phyloP scores from a whole-genome alignment of 371 early-diverging fungal genomes.

The Actinomortierella ambigua region DNA sequence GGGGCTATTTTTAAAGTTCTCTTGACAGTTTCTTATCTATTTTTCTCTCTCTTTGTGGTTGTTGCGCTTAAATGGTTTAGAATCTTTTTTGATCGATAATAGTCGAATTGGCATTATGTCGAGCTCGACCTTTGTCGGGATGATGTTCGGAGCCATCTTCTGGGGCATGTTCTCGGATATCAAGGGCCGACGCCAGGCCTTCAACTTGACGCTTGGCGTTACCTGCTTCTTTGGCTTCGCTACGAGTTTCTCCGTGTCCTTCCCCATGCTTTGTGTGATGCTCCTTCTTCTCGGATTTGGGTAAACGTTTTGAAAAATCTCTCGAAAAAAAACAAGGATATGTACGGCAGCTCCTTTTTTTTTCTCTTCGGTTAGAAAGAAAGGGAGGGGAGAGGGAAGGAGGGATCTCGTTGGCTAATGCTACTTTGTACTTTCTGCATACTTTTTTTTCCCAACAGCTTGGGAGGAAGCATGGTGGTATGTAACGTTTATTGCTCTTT shows the following conservation, averaged over 20 bases:
- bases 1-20: too few relatives aligned
- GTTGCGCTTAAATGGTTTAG: constrained; percentile 25
- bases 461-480: too few relatives aligned
- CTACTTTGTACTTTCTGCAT: too few relatives aligned
- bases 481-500: too few relatives aligned
- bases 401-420: too few relatives aligned
- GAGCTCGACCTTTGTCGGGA: constrained; percentile 76
- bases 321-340: not conserved
- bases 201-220: constrained; percentile 77
- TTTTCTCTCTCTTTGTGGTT: not conserved
- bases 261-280: constrained; percentile 64
- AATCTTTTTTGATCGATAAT: constrained; percentile 64
- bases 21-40: too few relatives aligned
- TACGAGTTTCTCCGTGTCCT: constrained; percentile 71
- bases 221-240: constrained; percentile 73
- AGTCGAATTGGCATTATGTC: constrained; percentile 65
- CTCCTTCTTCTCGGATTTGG: constrained; percentile 80
- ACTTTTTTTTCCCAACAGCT: too few relatives aligned
- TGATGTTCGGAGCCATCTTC: constrained; percentile 82
- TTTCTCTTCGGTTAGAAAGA: not conserved
- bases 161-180: constrained; percentile 84
- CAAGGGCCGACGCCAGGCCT: constrained; percentile 81
- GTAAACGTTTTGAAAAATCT: constrained; percentile 6
- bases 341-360: not conserved
- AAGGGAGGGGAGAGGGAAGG: too few relatives aligned